Conservation (phyloP, 371 early-diverging fungal species). For the Saksenaea vasiformis region DNA sequence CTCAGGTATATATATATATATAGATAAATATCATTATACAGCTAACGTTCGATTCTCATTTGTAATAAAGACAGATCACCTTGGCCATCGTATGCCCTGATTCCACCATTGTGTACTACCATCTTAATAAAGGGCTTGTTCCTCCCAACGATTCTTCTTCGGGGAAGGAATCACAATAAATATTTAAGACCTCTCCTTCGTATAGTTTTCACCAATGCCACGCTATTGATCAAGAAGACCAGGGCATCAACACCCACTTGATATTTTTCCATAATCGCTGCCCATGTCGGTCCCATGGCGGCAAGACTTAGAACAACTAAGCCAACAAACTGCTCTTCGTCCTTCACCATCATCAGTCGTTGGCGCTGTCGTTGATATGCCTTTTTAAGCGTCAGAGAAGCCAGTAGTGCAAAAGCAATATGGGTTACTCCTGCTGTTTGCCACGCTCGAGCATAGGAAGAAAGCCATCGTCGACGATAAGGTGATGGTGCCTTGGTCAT, state of each 20-base stretch:
- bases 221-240: slow-evolving; percentile 22
- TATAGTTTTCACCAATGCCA: slow-evolving; percentile 38
- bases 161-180: slow-evolving; percentile 9
- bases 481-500: slow-evolving; percentile 13
- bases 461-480: slow-evolving; percentile 28
- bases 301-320: slow-evolving; percentile 35
- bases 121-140: slow-evolving; percentile 33
- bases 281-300: slow-evolving; percentile 26
- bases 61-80: slow-evolving; percentile 28
- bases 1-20: background rate
- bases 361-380: background rate
- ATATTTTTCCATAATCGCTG: slow-evolving; percentile 2
- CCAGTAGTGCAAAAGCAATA: slow-evolving; percentile 36
- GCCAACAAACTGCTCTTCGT: slow-evolving; percentile 27
- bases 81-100: slow-evolving; percentile 48
- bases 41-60: background rate
- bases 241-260: slow-evolving; percentile 14
- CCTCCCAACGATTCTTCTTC: slow-evolving; percentile 17
- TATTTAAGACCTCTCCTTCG: slow-evolving; percentile 31
- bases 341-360: slow-evolving; percentile 15
- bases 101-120: slow-evolving; percentile 50
- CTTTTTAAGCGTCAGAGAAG: slow-evolving; percentile 28
- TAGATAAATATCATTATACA: background rate
- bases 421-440: slow-evolving; percentile 30
- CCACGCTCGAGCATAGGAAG: slow-evolving; percentile 13